These are phyloP conservation scores for Paramecium octaurelia DNA, from an alignment of 73 alveolate genomes.

Conservation along the genomic window DNA sequence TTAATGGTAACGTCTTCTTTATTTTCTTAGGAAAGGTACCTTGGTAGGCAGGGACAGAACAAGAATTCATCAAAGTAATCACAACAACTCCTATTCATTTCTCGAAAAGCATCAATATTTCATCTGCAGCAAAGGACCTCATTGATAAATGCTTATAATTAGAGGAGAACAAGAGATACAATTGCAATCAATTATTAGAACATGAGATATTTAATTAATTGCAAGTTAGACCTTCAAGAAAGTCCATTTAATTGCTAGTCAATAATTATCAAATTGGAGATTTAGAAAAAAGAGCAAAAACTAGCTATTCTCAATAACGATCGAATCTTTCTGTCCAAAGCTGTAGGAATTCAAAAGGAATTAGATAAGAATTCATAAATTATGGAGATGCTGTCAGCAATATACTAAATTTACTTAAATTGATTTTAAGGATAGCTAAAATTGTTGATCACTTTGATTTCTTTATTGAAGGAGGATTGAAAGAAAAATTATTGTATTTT, in stretches of 20 bases:
- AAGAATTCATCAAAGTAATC: conserved; percentile 16
- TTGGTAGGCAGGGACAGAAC: conserved; percentile 70
- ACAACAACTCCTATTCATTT: conserved; percentile 44
- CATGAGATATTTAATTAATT: neutral
- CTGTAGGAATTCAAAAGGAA: neutral
- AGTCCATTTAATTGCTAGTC: neutral
- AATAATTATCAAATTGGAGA: neutral
- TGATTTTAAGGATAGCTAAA: conserved; percentile 3
- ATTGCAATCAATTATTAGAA: neutral
- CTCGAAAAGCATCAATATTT: neutral
- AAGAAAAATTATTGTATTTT: conserved; percentile 25
- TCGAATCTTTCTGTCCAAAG: neutral
- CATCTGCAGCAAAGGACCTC: conserved; percentile 29
- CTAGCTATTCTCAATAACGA: neutral
- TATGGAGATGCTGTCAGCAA: neutral
- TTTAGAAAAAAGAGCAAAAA: neutral
- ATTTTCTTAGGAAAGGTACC: conserved; percentile 62
- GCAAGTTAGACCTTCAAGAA: neutral
- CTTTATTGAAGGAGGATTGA: neutral
- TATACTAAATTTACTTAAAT: neutral
- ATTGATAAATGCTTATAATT: conserved; percentile 1
- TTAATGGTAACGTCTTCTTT: conserved; percentile 52
- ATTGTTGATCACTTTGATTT: conserved; percentile 25
- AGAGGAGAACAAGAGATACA: neutral
- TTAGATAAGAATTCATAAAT: neutral